Percentiles rank a stretch among this genome's conserved stretches.
Conservation (phyloP, 2,329 filamentous ascomycete genomes). For the Coniochaeta sp. region DNA sequence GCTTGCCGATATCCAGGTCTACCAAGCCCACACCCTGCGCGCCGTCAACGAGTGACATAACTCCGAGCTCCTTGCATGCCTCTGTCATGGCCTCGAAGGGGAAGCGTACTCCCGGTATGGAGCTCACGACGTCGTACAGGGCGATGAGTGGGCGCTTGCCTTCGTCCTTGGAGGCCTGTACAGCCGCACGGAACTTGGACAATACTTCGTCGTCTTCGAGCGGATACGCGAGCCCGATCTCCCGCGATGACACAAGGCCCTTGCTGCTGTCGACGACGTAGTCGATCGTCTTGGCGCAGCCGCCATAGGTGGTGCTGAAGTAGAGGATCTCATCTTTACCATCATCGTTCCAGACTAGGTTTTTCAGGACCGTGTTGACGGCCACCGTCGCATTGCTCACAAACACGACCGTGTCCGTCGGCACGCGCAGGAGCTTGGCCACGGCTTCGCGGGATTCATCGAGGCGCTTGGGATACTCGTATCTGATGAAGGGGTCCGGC, state of each 20-base stretch:
- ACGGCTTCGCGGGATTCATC: slow-evolving; percentile 57
- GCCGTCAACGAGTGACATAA: slow-evolving; percentile 73
- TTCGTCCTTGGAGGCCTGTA: slow-evolving; percentile 40
- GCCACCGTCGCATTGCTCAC: slow-evolving; percentile 75
- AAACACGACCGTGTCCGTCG: slow-evolving; percentile 61
- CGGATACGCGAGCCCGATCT: slow-evolving; percentile 61
- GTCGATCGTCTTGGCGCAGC: slow-evolving; percentile 65
- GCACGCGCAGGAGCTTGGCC: slow-evolving; percentile 58
- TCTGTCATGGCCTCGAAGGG: slow-evolving; percentile 64
- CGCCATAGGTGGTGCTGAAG: slow-evolving; percentile 73
- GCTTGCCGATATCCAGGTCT: slow-evolving; percentile 53
- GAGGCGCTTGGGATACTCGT: slow-evolving; percentile 54
- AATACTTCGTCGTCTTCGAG: slow-evolving; percentile 62
- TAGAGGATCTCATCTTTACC: slow-evolving; percentile 73
- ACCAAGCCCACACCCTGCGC: slow-evolving; percentile 83
- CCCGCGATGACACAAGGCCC: slow-evolving; percentile 32
- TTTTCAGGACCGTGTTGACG: slow-evolving; percentile 73
- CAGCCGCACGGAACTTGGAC: slow-evolving; percentile 47
- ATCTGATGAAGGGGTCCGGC: slow-evolving; percentile 72
- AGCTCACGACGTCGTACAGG: slow-evolving; percentile 74
- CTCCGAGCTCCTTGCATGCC: slow-evolving; percentile 56
- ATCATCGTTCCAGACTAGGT: slow-evolving; percentile 57
- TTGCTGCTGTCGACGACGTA: slow-evolving; percentile 57
- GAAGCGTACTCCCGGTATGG: slow-evolving; percentile 68
- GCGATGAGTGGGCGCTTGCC: slow-evolving; percentile 61